These are phyloP conservation scores for Solanum bulbocastanum DNA, from an alignment of 257 asterid genomes.

Conservation along the genomic window DNA sequence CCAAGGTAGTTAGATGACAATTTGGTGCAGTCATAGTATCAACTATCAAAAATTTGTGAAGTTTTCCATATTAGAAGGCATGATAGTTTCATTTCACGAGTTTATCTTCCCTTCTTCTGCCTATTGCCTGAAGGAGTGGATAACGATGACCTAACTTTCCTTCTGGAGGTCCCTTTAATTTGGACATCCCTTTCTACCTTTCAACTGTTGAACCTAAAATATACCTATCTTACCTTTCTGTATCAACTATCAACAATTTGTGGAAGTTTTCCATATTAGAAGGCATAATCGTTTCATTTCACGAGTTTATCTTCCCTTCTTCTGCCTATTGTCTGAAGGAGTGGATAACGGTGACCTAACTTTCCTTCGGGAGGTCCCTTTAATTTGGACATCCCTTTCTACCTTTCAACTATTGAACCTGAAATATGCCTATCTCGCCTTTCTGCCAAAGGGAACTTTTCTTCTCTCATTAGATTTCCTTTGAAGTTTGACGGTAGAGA, in stretches of 20 bases:
- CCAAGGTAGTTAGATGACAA: not conserved
- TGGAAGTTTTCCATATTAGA: not conserved
- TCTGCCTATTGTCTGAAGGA: not conserved
- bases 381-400: not conserved
- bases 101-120: not conserved
- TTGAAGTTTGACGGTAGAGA: not conserved
- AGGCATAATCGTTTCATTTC: not conserved
- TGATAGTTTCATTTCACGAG: not conserved
- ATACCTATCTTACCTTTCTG: not conserved
- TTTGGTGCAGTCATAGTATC: not conserved
- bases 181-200: not conserved
- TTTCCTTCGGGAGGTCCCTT: not conserved
- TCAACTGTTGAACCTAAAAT: not conserved
- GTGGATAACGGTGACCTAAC: not conserved
- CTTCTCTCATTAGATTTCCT: not conserved
- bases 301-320: not conserved
- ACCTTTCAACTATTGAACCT: not conserved
- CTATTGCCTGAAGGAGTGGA: not conserved
- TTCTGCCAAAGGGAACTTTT: not conserved
- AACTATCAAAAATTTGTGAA: not conserved
- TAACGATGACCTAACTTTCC: not conserved
- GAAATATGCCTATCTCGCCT: not conserved
- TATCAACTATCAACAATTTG: not conserved
- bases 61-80: not conserved
- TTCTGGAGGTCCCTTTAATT: not conserved